phyloP scores from a whole-genome alignment of 306 rosid species.

The Quercus variabilis region DNA sequence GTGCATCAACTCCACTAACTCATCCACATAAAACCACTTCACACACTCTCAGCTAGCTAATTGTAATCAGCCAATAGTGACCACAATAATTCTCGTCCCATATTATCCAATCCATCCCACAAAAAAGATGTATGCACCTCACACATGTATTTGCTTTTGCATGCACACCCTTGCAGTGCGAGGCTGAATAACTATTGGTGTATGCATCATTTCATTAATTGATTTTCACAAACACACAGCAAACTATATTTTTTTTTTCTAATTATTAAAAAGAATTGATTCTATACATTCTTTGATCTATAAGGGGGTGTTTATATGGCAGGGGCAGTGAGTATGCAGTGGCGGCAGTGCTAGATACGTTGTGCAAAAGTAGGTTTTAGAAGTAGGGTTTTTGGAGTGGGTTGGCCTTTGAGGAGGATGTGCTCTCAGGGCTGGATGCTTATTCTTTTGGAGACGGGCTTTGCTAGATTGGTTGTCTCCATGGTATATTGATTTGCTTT shows the following conservation, averaged over 20 bases:
- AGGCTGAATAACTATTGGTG: neutral
- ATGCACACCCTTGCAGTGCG: neutral
- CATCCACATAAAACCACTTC: neutral
- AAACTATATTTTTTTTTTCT: neutral
- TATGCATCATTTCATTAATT: neutral
- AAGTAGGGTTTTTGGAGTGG: no score
- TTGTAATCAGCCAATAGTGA: neutral
- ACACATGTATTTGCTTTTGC: no score
- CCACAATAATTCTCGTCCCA: neutral
- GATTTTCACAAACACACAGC: neutral
- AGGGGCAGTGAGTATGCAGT: slow-evolving; percentile 38
- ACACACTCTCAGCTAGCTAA: neutral
- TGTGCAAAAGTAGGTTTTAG: no score
- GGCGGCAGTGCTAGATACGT: no score
- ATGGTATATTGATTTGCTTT: no score
- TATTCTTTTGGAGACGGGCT: slow-evolving; percentile 88
- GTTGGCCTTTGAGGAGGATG: slow-evolving; percentile 56
- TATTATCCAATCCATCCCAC: neutral
- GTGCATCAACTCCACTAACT: neutral
- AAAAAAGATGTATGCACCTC: no score
- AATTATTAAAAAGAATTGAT: neutral
- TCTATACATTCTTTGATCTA: neutral
- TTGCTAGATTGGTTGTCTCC: slow-evolving; percentile 27
- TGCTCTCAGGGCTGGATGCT: slow-evolving; percentile 37
- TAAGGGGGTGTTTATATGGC: slow-evolving; percentile 10